Conservation (phyloP, 352 stramenopile species). For the Pythium scleroteichum region DNA sequence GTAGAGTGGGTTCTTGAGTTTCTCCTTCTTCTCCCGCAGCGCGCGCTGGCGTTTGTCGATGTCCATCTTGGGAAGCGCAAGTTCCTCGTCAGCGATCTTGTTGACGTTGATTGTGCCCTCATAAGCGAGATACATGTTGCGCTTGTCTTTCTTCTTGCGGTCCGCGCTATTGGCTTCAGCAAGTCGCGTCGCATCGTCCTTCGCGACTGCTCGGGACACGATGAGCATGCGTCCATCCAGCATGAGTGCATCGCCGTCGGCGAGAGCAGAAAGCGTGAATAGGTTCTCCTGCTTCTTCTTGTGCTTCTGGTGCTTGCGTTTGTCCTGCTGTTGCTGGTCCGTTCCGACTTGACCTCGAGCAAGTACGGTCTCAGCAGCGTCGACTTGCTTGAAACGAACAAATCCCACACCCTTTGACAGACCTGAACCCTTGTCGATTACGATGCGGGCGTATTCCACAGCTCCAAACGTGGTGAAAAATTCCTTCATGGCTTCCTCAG, state of each 20-base stretch:
- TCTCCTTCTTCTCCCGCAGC: slow-evolving; percentile 95
- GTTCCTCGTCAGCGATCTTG: slow-evolving; percentile 86
- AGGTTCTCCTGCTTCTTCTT: slow-evolving; percentile 61
- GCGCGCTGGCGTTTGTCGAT: slow-evolving; percentile 93
- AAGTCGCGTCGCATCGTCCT: slow-evolving; percentile 67
- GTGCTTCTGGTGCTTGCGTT: slow-evolving; percentile 53
- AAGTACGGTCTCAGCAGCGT: slow-evolving; percentile 57
- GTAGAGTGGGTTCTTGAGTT: slow-evolving; percentile 96
- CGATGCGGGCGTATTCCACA: slow-evolving; percentile 80
- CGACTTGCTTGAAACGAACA: slow-evolving; percentile 68
- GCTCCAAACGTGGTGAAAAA: slow-evolving; percentile 75
- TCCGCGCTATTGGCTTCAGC: slow-evolving; percentile 51
- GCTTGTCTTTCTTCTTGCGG: slow-evolving; percentile 89
- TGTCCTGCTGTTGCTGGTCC: slow-evolving; percentile 44
- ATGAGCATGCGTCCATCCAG: slow-evolving; percentile 77
- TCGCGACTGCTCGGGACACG: slow-evolving; percentile 69
- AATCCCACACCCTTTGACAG: slow-evolving; percentile 86
- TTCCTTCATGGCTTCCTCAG: slow-evolving; percentile 62
- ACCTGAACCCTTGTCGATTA: slow-evolving; percentile 77
- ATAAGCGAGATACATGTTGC: slow-evolving; percentile 95
- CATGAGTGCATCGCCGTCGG: slow-evolving; percentile 69
- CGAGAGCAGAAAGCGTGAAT: slow-evolving; percentile 67
- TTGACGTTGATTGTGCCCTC: slow-evolving; percentile 94
- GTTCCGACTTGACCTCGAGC: slow-evolving; percentile 45
- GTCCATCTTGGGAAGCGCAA: slow-evolving; percentile 89